Percentiles rank a stretch among this genome's conserved stretches.
Evolutionary conservation across 306 rosid genomes (phyloP).

Genomic region (Fragaria vesca): DNA sequence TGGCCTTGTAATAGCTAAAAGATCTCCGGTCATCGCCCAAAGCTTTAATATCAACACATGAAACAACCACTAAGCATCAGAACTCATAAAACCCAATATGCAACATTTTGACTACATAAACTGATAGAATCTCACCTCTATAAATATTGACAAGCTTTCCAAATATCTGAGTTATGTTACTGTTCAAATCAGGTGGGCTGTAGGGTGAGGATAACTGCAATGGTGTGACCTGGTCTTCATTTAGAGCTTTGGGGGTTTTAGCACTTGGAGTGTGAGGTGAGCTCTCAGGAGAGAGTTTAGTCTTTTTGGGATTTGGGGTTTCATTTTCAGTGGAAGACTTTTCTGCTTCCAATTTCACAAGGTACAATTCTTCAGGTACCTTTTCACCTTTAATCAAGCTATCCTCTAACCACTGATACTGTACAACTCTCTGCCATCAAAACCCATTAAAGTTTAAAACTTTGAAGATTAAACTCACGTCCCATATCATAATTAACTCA

Average conservation of each 20-base stretch:
- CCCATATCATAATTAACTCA: neutral
- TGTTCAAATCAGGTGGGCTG: constrained; percentile 80
- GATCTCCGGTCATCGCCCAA: constrained; percentile 92
- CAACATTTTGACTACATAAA: neutral
- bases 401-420: constrained; percentile 83
- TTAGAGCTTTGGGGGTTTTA: constrained; percentile 34
- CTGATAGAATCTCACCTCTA: constrained; percentile 51
- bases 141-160: constrained; percentile 84
- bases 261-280: constrained; percentile 17
- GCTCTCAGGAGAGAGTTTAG: constrained; percentile 38
- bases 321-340: constrained; percentile 32
- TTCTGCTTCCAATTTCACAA: constrained; percentile 41
- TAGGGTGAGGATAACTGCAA: constrained; percentile 57
- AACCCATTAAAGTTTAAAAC: constrained; percentile 5
- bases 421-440: constrained; percentile 50
- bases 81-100: constrained; percentile 7
- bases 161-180: constrained; percentile 74
- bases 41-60: constrained; percentile 48
- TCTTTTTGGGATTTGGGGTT: constrained; percentile 42
- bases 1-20: constrained; percentile 91
- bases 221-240: constrained; percentile 26
- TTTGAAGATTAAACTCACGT: neutral
- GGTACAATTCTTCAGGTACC: constrained; percentile 59
- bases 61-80: constrained; percentile 25
- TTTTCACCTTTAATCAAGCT: constrained; percentile 75